These are phyloP conservation scores for Globisporangium heterothallicum DNA, from an alignment of 352 stramenopile species.

Conservation along the genomic window DNA sequence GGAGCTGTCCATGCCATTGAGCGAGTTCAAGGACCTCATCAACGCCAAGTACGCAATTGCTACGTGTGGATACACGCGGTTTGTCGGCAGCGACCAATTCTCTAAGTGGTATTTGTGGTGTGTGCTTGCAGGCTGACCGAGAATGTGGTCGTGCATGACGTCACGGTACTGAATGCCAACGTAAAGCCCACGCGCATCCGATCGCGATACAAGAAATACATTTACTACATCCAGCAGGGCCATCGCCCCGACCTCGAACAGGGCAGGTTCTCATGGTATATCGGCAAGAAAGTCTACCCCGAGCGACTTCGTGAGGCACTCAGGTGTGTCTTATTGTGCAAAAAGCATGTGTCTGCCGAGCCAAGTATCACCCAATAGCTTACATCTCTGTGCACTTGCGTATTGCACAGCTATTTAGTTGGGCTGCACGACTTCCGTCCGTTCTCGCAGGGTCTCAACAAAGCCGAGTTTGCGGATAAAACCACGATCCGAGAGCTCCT, in stretches of 20 bases:
- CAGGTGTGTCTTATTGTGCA: conserved; percentile 20
- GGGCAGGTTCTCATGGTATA: conserved; percentile 79
- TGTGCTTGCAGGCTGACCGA: conserved; percentile 27
- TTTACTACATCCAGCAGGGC: conserved; percentile 88
- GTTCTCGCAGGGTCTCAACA: conserved; percentile 76
- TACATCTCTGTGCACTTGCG: neutral
- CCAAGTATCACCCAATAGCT: neutral
- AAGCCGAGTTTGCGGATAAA: conserved; percentile 47
- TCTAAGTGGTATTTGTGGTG: no score
- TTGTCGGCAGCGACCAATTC: no score
- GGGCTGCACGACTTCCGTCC: conserved; percentile 73
- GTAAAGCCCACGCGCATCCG: conserved; percentile 54
- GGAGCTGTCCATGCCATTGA: conserved; percentile 31
- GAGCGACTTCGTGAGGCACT: conserved; percentile 60
- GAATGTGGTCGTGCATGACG: conserved; percentile 41
- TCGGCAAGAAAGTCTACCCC: conserved; percentile 61
- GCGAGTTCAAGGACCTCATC: conserved; percentile 39
- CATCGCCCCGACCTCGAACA: conserved; percentile 59
- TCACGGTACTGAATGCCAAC: conserved; percentile 25
- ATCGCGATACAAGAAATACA: conserved; percentile 84
- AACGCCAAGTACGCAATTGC: conserved; percentile 61
- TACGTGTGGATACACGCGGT: no score
- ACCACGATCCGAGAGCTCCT: conserved; percentile 67
- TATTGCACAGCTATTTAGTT: conserved; percentile 43
- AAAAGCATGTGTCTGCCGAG: neutral